Evolutionary conservation across 495 filamentous ascomycete genomes (phyloP), one percentile per base, ranked within the genome.

Genomic region (Penicilliopsis zonata): DNA sequence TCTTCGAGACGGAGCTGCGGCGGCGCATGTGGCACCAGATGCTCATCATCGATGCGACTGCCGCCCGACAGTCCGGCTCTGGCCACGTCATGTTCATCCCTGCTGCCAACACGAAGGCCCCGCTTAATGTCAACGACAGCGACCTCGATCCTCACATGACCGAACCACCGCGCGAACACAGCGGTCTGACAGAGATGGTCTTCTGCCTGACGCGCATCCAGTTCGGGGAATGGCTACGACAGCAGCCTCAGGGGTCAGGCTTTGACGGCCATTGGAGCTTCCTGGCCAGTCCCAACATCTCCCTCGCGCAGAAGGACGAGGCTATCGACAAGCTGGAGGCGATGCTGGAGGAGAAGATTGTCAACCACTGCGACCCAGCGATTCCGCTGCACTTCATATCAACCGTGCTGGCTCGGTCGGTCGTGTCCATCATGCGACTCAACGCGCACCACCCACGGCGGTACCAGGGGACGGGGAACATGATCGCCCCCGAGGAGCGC

Each of bases 1-100:
- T 74, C 3, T 81, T 83, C 42, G 77, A 85, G 33, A 65, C 69
- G 2, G 80, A 86, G 52, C 67, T 74, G 49, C 61, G 80, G 12
- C 55, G 78, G 30, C 62, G 79, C 13, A 47, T 84, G 3, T 86
- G 80, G 80, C 82, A 78, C 77, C 76, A 78, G 42, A 54, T 83
- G 5, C 68, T 71, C 33, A 56, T 69, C 13, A 63, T 83, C 12
- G 80, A 86, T 42, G 62, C 66, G 26, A 69, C 76, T 21, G 64
- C 74, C 6, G 69, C 67, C 13, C 76, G 78, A 42, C 68, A 80
- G 21, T 70, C 74, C 16, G 78, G 78, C 18, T 76, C 72, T 10
- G 70, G 69, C 18, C 69, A 60, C 45, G 57, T 61, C n/a, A 49
- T 65, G 41, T 74, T 55, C 28, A 72, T 20, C 18, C 41, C 42